Percentiles rank a stretch among this genome's conserved stretches.
Evolutionary conservation across 1,139 yeast species (phyloP).

Genomic region (Lodderomyces pseudojiufengensis): DNA sequence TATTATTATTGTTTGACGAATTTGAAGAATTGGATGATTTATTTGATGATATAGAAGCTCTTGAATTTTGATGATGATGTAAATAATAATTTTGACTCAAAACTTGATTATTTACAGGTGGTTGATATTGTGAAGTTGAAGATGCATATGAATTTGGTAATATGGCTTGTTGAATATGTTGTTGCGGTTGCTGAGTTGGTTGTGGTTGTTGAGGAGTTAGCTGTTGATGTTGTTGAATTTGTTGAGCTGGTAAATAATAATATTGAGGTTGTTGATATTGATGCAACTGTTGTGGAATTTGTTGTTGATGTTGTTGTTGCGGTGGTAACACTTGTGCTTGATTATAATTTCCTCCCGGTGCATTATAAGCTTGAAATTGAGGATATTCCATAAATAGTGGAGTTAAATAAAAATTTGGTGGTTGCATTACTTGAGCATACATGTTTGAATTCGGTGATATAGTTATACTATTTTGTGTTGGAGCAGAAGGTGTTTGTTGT

Average conservation of each 20-base stretch:
- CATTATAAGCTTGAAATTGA: slow-evolving; percentile 6
- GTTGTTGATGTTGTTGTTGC: slow-evolving; percentile 5
- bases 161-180: not conserved
- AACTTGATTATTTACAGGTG: not conserved
- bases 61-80: too few species aligned
- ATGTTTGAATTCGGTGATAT: too few species aligned
- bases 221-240: not conserved
- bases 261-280: slow-evolving; percentile 2
- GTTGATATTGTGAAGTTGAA: not conserved
- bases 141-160: not conserved
- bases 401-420: slow-evolving; percentile 5
- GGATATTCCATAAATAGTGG: slow-evolving; percentile 8
- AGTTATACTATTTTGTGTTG: too few species aligned
- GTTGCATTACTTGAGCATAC: not conserved
- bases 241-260: not conserved
- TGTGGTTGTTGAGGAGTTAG: not conserved
- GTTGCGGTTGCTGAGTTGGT: slow-evolving; percentile 1
- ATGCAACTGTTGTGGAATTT: slow-evolving; percentile 1
- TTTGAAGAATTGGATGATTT: too few species aligned
- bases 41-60: too few species aligned
- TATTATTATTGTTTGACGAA: too few species aligned
- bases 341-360: slow-evolving; percentile 5
- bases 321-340: slow-evolving; percentile 4
- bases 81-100: too few species aligned
- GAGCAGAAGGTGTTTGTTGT: slow-evolving; percentile 5